Percentiles rank a stretch among this genome's conserved stretches.
phyloP scores from a whole-genome alignment of 208 protist genomes.

The Herpetomonas samuelpessoai region DNA sequence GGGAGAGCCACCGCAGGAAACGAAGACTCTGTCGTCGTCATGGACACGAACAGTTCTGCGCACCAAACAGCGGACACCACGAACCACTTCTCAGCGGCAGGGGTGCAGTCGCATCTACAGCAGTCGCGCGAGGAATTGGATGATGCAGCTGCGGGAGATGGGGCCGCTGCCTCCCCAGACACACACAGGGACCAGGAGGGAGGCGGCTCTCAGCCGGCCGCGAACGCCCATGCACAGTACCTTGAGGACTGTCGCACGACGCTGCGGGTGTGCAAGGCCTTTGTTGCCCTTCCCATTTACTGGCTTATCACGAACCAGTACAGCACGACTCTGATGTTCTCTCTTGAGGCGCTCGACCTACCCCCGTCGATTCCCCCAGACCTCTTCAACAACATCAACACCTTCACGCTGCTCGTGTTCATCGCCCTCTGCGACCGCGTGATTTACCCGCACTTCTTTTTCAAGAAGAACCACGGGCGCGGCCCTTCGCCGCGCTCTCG shows the following conservation, averaged over 20 bases:
- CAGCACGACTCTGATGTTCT: conserved; percentile 67
- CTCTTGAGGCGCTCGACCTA: conserved; percentile 34
- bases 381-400: conserved; percentile 75
- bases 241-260: conserved; percentile 38
- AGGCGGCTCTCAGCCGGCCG: neutral
- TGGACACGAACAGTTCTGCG: neutral
- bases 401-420: conserved; percentile 47
- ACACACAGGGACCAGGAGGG: too few species aligned
- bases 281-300: conserved; percentile 63
- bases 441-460: conserved; percentile 32
- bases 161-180: too few species aligned
- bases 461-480: conserved; percentile 7
- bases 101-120: too few species aligned
- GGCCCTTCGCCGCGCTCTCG: conserved; percentile 15
- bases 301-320: conserved; percentile 72
- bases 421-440: conserved; percentile 37
- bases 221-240: conserved; percentile 13
- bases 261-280: conserved; percentile 36
- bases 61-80: neutral
- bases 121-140: too few species aligned
- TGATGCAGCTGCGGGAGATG: too few species aligned
- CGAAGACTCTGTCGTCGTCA: neutral
- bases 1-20: neutral
- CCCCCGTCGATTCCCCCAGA: conserved; percentile 40
- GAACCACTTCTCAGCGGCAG: too few species aligned